Evolutionary conservation across 2,329 filamentous ascomycete species (phyloP).

Genomic region (Colletotrichum destructivum): DNA sequence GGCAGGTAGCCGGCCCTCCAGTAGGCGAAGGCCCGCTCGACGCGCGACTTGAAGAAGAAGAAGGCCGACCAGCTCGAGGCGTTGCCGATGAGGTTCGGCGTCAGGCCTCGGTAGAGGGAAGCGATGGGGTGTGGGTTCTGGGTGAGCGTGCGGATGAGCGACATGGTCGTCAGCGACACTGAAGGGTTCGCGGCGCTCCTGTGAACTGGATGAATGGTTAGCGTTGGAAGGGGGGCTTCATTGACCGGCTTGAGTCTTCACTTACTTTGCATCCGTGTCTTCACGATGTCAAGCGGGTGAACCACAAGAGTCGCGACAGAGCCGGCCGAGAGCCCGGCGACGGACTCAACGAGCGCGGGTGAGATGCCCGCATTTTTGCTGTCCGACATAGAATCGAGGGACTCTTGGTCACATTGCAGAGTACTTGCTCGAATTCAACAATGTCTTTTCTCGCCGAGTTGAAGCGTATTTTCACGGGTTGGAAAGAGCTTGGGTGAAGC

Average conservation of each 20-base stretch:
- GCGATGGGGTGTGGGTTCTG: conserved; percentile 70
- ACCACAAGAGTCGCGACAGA: conserved; percentile 87
- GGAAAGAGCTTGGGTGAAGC: conserved; percentile 7
- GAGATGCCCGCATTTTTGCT: conserved; percentile 73
- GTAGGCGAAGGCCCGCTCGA: conserved; percentile 63
- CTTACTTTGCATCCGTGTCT: conserved; percentile 92
- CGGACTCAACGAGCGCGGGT: conserved; percentile 86
- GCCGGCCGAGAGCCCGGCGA: conserved; percentile 92
- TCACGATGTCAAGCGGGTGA: conserved; percentile 95
- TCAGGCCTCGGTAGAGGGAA: conserved; percentile 90
- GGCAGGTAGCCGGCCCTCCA: conserved; percentile 48
- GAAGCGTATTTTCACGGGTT: background rate
- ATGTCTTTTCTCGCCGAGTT: background rate
- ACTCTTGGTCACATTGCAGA: conserved; percentile 35
- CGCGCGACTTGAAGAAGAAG: conserved; percentile 81
- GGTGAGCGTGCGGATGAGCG: conserved; percentile 66
- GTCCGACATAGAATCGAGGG: conserved; percentile 61
- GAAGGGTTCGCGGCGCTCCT: conserved; percentile 59
- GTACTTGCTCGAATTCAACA: background rate
- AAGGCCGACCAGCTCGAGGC: conserved; percentile 92
- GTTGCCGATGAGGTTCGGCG: conserved; percentile 92
- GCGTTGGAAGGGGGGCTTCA: background rate
- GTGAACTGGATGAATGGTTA: conserved; percentile 59
- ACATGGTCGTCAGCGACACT: conserved; percentile 63
- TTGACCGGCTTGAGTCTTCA: conserved; percentile 19